Conservation (phyloP, 2,329 filamentous ascomycete species). For the Microdochium paspali region DNA sequence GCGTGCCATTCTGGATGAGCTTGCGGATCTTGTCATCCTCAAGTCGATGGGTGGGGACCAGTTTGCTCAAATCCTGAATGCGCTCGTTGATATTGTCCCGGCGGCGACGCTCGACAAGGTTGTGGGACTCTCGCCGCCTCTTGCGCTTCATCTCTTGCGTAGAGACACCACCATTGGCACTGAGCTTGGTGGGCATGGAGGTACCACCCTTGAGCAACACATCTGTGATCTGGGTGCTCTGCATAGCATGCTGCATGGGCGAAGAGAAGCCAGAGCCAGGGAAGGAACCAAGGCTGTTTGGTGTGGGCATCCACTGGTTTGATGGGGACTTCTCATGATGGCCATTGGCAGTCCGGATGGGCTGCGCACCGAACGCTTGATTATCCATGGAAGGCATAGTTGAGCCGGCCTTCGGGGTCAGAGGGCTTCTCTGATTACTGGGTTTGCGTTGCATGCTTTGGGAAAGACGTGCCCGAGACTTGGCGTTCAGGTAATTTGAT, state of each 20-base stretch:
- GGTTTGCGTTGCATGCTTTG: constrained; percentile 63
- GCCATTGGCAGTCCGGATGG: constrained; percentile 60
- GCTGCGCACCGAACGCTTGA: constrained; percentile 64
- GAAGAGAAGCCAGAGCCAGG: constrained; percentile 85
- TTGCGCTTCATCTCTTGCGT: constrained; percentile 91
- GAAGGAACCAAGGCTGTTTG: constrained; percentile 75
- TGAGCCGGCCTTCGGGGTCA: constrained; percentile 73
- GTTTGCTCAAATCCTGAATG: constrained; percentile 89
- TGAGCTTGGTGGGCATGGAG: constrained; percentile 81
- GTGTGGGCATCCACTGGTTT: constrained; percentile 84
- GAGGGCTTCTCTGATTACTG: constrained; percentile 67
- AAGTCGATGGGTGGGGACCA: constrained; percentile 84
- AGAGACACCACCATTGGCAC: constrained; percentile 42
- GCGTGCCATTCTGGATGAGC: constrained; percentile 84
- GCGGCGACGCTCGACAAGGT: constrained; percentile 86
- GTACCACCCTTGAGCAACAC: constrained; percentile 81
- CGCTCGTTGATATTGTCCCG: constrained; percentile 98
- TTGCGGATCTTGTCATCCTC: constrained; percentile 98
- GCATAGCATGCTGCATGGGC: constrained; percentile 56
- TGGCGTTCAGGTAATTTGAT: constrained; percentile 45
- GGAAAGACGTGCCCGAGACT: constrained; percentile 48
- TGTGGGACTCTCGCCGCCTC: constrained; percentile 86
- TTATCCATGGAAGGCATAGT: constrained; percentile 66
- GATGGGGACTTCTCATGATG: constrained; percentile 75
- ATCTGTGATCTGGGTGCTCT: constrained; percentile 74